A percentile compares a stretch with the other conserved stretches of the same genome.
Evolutionary conservation across 192 early-diverging fungal species (phyloP).

Genomic region (Coemansia sp.): DNA sequence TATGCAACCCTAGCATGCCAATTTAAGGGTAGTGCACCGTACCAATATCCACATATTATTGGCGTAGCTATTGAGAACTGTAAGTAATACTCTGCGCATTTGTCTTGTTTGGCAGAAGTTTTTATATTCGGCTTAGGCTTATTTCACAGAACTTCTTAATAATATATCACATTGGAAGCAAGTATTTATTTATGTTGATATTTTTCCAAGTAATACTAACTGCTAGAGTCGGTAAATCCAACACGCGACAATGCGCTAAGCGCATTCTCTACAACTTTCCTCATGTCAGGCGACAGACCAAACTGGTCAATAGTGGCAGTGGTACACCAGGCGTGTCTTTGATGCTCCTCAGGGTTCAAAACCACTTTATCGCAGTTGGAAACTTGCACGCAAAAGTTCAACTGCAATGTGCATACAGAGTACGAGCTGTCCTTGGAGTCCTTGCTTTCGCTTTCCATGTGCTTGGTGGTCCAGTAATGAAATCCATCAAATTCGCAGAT

Average conservation of each 20-base stretch:
- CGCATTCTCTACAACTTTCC: conserved; percentile 30
- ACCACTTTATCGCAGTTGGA: neutral
- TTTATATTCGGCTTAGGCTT: neutral
- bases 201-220: neutral
- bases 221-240: neutral
- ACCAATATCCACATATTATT: neutral
- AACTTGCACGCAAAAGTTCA: conserved; percentile 44
- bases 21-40: neutral
- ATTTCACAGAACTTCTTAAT: neutral
- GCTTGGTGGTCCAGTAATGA: conserved; percentile 32
- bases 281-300: conserved; percentile 35
- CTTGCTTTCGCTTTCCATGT: conserved; percentile 20
- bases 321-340: conserved; percentile 37
- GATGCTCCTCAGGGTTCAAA: conserved; percentile 41
- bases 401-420: conserved; percentile 30
- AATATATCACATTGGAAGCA: neutral
- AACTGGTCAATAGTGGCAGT: conserved; percentile 26
- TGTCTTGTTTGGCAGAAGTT: neutral
- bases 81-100: neutral
- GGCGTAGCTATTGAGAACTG: neutral
- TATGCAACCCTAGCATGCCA: neutral
- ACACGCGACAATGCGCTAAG: conserved; percentile 7
- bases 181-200: neutral
- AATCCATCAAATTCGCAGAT: conserved; percentile 38
- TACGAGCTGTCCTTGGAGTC: neutral